Evolutionary conservation across 305 asterid genomes (phyloP), one percentile per base, ranked within the genome.

Genomic region (Petunia hybrid): DNA sequence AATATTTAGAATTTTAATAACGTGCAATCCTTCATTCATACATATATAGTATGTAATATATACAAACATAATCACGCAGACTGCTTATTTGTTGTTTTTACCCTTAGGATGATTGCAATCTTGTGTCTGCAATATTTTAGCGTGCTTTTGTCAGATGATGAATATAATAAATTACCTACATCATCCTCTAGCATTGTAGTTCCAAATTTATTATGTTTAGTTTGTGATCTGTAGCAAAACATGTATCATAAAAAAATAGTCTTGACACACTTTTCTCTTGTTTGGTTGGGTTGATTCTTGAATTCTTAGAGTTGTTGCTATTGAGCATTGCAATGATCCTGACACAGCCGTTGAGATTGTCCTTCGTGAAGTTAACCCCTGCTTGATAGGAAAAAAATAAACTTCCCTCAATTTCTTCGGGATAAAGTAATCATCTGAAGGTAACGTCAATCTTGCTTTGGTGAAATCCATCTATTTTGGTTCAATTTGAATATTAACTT

Each of bases 331-430:
- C 70, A 91, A 89, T 79, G 98, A 95, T 66, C 90, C 83, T 40
- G 91, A 92, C 86, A 84, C 91, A 59, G 99, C 99, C 59, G 97
- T 89, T 55, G 93, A 87, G 87, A 93, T 86, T 22, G 97, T 95
- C 67, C 92, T 95, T 13, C 76, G 48, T 16, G 97, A 93, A 85
- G 87, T 95, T 64, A 89, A 93, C 79, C 99, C 99, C 75, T 88
- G 79, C 89, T 79, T 92, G 51, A 53, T 85, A 62, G 91, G 31
- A 86, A 86, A 85, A 82, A 69, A 82, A 92, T n/a, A 64, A 45
- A 16, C 83, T 43, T 9, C 10, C 76, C 14, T 64, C 69, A 48
- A 82, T 80, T 48, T 87, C 88, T 69, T 59, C 85, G 13, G 51
- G 79, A 45, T 70, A 45, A 77, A 86, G 80, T 71, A 80, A 86